Evolutionary conservation across 805 yeast species (phyloP).

Genomic region (Nakazawaea pomicola): DNA sequence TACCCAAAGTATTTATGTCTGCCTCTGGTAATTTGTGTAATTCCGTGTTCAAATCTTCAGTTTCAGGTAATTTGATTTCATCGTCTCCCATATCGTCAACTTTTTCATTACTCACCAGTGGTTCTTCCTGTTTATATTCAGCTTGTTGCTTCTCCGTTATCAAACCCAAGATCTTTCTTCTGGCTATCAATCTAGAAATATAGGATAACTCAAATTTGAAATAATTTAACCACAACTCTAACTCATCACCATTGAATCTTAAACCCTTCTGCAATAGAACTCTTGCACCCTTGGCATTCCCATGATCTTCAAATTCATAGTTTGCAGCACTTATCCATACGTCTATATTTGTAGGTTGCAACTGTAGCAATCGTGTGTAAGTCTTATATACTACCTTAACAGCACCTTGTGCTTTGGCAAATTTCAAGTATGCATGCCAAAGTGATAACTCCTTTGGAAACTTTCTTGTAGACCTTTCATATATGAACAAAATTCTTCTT

Average conservation of each 20-base stretch:
- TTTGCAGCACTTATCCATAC: slow-evolving; percentile 95
- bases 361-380: slow-evolving; percentile 69
- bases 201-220: slow-evolving; percentile 85
- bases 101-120: slow-evolving; percentile 31
- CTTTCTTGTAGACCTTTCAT: slow-evolving; percentile 74
- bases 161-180: slow-evolving; percentile 79
- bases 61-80: slow-evolving; percentile 39
- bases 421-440: slow-evolving; percentile 75
- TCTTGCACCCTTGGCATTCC: slow-evolving; percentile 86
- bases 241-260: slow-evolving; percentile 73
- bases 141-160: slow-evolving; percentile 67
- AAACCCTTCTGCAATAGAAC: slow-evolving; percentile 78
- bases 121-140: slow-evolving; percentile 39
- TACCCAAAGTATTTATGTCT: slow-evolving; percentile 79
- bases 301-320: slow-evolving; percentile 85
- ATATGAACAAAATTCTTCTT: slow-evolving; percentile 75
- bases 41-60: slow-evolving; percentile 54
- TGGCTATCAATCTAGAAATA: slow-evolving; percentile 73
- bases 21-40: slow-evolving; percentile 80
- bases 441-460: slow-evolving; percentile 73
- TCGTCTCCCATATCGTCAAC: slow-evolving; percentile 28
- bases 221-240: slow-evolving; percentile 77
- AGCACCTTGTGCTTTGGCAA: slow-evolving; percentile 61
- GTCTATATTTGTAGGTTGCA: slow-evolving; percentile 87
- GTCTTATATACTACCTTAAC: slow-evolving; percentile 70